Conservation (phyloP, 2,329 filamentous ascomycete genomes). For the Colletotrichum theobromicola region DNA sequence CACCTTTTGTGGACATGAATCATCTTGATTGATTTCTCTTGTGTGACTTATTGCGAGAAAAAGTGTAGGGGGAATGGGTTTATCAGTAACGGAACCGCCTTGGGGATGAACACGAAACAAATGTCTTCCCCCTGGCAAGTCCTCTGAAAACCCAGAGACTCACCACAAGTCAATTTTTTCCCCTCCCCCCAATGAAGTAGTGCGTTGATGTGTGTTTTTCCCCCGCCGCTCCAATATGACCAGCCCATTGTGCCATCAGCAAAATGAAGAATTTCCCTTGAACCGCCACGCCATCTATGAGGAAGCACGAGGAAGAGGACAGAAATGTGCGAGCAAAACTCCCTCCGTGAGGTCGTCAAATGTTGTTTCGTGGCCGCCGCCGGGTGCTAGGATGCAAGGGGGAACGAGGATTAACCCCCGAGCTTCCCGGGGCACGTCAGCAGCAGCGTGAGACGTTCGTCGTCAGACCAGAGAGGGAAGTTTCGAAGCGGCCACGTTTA, state of each 20-base stretch:
- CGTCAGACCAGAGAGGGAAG: not conserved
- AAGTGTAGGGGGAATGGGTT: not conserved
- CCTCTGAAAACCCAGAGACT: not conserved
- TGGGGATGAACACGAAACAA: conserved; percentile 4
- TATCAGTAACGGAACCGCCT: not conserved
- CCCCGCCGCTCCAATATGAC: conserved; percentile 21
- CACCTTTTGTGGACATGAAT: conserved; percentile 15
- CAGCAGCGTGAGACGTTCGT: not conserved
- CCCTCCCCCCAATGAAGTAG: conserved; percentile 1
- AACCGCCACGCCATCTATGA: conserved; percentile 61
- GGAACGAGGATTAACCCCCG: conserved; percentile 21
- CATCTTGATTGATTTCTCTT: conserved; percentile 21
- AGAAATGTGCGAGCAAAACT: conserved; percentile 26
- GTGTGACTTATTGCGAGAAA: conserved; percentile 19
- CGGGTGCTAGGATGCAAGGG: conserved; percentile 6
- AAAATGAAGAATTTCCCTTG: conserved; percentile 55
- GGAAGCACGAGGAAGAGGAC: conserved; percentile 54
- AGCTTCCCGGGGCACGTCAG: not conserved
- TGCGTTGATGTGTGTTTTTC: conserved; percentile 13
- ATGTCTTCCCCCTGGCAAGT: not conserved
- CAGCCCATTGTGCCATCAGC: conserved; percentile 48
- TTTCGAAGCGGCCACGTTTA: conserved; percentile 52
- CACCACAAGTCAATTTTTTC: not conserved
- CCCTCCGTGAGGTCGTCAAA: conserved; percentile 6
- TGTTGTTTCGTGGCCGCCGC: not conserved